A percentile compares a stretch with the other conserved stretches of the same genome.
Evolutionary conservation across 1,284 basidiomycete genomes (phyloP).

Genomic region (Phlebopus sp.): DNA sequence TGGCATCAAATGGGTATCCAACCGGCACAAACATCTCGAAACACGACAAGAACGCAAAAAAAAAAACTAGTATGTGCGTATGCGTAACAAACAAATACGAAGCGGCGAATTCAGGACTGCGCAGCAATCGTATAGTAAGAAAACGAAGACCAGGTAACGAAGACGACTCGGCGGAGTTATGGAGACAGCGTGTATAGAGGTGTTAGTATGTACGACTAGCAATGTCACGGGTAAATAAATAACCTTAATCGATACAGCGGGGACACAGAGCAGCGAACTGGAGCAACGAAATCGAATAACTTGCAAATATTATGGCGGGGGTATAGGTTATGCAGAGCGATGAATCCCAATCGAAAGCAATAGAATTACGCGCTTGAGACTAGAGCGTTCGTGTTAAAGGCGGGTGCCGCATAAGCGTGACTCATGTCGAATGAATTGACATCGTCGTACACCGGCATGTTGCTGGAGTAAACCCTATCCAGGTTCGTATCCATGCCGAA

Average conservation of each 20-base stretch:
- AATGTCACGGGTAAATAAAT: slow-evolving; percentile 23
- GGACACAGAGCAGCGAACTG: slow-evolving; percentile 2
- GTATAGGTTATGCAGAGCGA: slow-evolving; percentile 20
- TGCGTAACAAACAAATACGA: background rate
- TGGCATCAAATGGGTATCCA: background rate
- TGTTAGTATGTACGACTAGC: slow-evolving; percentile 9
- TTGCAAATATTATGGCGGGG: slow-evolving; percentile 9
- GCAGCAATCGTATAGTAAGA: background rate
- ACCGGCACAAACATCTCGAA: background rate
- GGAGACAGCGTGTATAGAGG: background rate
- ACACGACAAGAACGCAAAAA: too few relatives aligned
- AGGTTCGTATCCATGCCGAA: slow-evolving; percentile 17
- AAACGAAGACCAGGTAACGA: background rate
- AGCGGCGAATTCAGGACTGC: background rate
- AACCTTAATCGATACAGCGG: slow-evolving; percentile 26
- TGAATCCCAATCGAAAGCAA: background rate
- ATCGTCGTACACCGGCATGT: slow-evolving; percentile 29
- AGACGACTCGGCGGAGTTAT: background rate
- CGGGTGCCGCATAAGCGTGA: slow-evolving; percentile 20
- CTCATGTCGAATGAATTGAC: slow-evolving; percentile 19
- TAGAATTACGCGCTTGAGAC: slow-evolving; percentile 26
- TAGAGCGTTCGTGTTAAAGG: slow-evolving; percentile 26
- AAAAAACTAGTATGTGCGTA: background rate
- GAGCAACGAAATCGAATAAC: slow-evolving; percentile 5
- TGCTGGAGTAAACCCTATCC: slow-evolving; percentile 22